Base-by-base conservation (phyloP, 176 grass and related monocot genomes). In the Zizania latifolia region DNA sequence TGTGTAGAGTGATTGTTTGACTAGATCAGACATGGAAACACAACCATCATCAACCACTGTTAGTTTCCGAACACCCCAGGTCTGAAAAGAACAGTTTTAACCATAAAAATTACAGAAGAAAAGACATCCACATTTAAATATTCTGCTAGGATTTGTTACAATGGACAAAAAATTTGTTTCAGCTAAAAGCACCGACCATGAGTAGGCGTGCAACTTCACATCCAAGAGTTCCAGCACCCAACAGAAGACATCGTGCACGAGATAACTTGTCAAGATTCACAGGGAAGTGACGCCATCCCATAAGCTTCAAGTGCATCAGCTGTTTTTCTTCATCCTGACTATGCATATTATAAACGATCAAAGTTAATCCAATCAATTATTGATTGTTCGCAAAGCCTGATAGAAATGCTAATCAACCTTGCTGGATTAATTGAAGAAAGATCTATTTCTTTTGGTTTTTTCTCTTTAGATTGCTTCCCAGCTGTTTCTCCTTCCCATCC, bases 181-280 rank as follows among this genome's bases (percentile, higher is more conserved):
- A 16, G 35, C 10, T 62, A 38, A 84, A 71, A 63, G 43, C 58
- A 89, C 81, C 83, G 69, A 97, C 94, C 83, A 85, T 89, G 65
- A 97, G 88, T 77, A 97, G 83, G 14, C 88, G 94, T 70, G 94
- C 89, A 85, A 97, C 88, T 81, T 97, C 91, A 78, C 94, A 97
- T 70, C 94, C 94, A 78, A 97, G 91, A 48, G 81, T 34, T 81
- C 94, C 91, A 59, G 89, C 94, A 74, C 94, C 94, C 71, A 97
- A 76, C 5, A 97, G 61, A 68, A 97, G 86, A 78, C 92, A 93
- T 66, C 57, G 75, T 62, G 75, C 35, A 61, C 53, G 12, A 53
- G 88, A 71, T 73, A 97, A 55, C n/a, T 81, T 83, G 26, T 79
- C 79, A 72, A 97, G 69, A 86, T 87, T 53, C 26, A 97, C 92